Conservation (phyloP, 1,284 basidiomycete species). For the Heterobasidion occidentale region DNA sequence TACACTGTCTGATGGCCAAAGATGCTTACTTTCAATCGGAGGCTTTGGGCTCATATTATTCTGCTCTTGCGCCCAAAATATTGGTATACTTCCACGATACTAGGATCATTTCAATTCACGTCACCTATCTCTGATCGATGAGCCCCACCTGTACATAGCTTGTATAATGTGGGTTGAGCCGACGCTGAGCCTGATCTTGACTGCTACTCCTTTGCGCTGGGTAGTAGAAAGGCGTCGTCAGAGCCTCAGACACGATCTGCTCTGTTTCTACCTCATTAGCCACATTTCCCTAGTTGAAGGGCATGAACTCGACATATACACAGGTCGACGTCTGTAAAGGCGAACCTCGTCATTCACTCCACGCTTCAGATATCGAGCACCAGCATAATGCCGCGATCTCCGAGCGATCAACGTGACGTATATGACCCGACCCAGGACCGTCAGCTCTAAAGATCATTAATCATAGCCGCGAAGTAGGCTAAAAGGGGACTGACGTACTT, state of each 20-base stretch:
- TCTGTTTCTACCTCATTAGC: slow-evolving; percentile 99
- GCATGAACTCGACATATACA: background rate
- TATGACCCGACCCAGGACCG: slow-evolving; percentile 83
- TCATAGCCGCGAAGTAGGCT: background rate
- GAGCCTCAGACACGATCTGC: slow-evolving; percentile 92
- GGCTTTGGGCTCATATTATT: slow-evolving; percentile 88
- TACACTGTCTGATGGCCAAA: background rate
- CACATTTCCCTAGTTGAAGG: slow-evolving; percentile 75
- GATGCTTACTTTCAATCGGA: slow-evolving; percentile 83
- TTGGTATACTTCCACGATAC: slow-evolving; percentile 92
- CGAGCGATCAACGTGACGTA: slow-evolving; percentile 94
- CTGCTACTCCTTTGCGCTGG: slow-evolving; percentile 32
- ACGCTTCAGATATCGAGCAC: slow-evolving; percentile 91
- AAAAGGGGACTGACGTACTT: slow-evolving; percentile 47
- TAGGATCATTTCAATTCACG: slow-evolving; percentile 21
- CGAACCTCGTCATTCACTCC: slow-evolving; percentile 86
- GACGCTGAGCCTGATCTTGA: slow-evolving; percentile 28
- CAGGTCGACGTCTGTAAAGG: background rate
- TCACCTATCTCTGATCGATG: background rate
- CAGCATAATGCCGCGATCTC: slow-evolving; percentile 92
- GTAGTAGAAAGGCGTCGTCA: slow-evolving; percentile 87
- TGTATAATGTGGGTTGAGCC: slow-evolving; percentile 82
- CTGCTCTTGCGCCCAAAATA: slow-evolving; percentile 94
- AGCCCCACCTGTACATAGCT: slow-evolving; percentile 80
- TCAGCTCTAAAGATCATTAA: slow-evolving; percentile 57